Conservation (phyloP, 2,329 filamentous ascomycete species). For the Alternaria longipes region DNA sequence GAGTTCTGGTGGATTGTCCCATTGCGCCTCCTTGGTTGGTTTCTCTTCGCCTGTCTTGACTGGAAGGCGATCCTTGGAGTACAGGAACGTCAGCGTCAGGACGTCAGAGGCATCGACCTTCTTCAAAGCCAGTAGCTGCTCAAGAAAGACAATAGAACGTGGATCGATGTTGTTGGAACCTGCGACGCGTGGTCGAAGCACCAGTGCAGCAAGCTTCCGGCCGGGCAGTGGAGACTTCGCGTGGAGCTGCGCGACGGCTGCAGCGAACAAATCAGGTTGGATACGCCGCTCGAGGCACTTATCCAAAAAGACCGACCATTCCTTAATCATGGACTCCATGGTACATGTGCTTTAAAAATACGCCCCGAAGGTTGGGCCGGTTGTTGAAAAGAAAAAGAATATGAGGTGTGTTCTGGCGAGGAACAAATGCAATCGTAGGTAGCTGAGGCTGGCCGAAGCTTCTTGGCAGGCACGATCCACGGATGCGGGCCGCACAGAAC, state of each 20-base stretch:
- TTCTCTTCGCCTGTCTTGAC: conserved; percentile 30
- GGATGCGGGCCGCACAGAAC: not conserved
- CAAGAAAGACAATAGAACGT: conserved; percentile 46
- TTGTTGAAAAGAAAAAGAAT: conserved; percentile 7
- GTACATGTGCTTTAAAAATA: conserved; percentile 30
- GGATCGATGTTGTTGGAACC: conserved; percentile 44
- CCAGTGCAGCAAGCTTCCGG: conserved; percentile 45
- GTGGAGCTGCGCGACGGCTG: conserved; percentile 44
- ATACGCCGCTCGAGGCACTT: conserved; percentile 47
- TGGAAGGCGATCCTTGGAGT: conserved; percentile 46
- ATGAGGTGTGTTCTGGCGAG: conserved; percentile 8
- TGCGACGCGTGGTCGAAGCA: conserved; percentile 45
- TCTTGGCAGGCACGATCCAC: conserved; percentile 16
- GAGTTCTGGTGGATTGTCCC: conserved; percentile 48
- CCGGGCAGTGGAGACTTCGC: conserved; percentile 47
- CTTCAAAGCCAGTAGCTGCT: conserved; percentile 44
- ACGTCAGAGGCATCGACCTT: conserved; percentile 49
- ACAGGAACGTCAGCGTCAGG: conserved; percentile 43
- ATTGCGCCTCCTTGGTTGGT: conserved; percentile 33
- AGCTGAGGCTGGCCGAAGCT: conserved; percentile 13
- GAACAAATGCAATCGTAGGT: conserved; percentile 21
- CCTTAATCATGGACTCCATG: conserved; percentile 46
- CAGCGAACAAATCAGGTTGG: conserved; percentile 45
- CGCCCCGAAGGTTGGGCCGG: not conserved
- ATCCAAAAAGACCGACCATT: conserved; percentile 48